A percentile compares a stretch with the other conserved stretches of the same genome.
Conservation (phyloP, 768 basidiomycete genomes). For the Psilocybe subaeruginosa region DNA sequence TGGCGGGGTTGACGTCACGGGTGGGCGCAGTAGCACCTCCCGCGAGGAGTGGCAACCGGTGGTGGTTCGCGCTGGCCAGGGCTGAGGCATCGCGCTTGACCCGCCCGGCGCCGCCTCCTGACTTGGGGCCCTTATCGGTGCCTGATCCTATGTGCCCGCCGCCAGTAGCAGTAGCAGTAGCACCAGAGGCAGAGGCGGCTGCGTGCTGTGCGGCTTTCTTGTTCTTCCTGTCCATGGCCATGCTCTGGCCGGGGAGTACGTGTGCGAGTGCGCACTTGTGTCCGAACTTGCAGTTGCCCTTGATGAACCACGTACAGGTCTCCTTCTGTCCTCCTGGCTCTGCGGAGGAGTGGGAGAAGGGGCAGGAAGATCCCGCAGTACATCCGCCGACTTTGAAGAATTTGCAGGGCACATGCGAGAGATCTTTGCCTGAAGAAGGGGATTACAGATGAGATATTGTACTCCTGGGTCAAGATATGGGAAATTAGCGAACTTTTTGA, state of each 20-base stretch:
- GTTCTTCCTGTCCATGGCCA: constrained; percentile 97
- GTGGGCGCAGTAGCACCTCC: constrained; percentile 74
- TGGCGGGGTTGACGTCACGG: constrained; percentile 36
- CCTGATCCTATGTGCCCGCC: neutral
- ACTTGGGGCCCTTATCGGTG: constrained; percentile 33
- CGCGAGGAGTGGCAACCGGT: constrained; percentile 40
- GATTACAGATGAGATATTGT: constrained; percentile 4
- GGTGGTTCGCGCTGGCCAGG: neutral
- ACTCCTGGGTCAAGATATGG: neutral
- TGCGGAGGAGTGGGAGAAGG: constrained; percentile 82
- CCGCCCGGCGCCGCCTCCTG: constrained; percentile 22
- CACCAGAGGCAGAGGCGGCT: constrained; percentile 38
- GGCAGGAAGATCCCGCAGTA: constrained; percentile 91
- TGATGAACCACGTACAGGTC: constrained; percentile 88
- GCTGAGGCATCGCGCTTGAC: constrained; percentile 10
- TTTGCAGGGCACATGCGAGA: constrained; percentile 97
- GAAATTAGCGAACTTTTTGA: constrained; percentile 27
- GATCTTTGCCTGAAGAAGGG: constrained; percentile 66
- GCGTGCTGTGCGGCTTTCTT: constrained; percentile 88
- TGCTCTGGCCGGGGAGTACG: constrained; percentile 89
- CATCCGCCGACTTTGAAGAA: constrained; percentile 96
- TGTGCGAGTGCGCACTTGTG: constrained; percentile 93
- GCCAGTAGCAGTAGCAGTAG: constrained; percentile 30
- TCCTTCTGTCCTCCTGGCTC: constrained; percentile 84
- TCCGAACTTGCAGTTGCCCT: constrained; percentile 79